A percentile compares a stretch with the other conserved stretches of the same genome.
These are phyloP conservation scores for Mariannaea elegans DNA, from an alignment of 2,329 filamentous ascomycete species.

Conservation along the genomic window DNA sequence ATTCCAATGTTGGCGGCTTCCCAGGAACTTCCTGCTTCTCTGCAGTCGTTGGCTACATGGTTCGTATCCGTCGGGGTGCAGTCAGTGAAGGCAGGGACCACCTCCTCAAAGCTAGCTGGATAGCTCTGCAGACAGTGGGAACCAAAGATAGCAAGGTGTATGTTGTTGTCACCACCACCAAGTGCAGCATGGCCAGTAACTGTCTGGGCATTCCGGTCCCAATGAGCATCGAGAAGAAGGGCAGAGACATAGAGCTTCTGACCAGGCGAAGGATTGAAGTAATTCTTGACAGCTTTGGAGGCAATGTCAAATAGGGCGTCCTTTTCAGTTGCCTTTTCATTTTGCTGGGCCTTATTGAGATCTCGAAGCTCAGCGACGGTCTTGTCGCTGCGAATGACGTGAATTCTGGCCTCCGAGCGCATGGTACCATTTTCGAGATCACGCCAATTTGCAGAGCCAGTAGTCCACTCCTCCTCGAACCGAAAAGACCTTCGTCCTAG, in stretches of 20 bases:
- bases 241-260: conserved; percentile 91
- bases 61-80: conserved; percentile 88
- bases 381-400: conserved; percentile 83
- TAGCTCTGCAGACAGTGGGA: conserved; percentile 94
- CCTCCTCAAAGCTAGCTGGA: conserved; percentile 86
- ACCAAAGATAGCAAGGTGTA: conserved; percentile 89
- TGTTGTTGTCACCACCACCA: conserved; percentile 75
- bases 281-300: conserved; percentile 76
- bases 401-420: conserved; percentile 90
- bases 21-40: conserved; percentile 90
- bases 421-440: conserved; percentile 77
- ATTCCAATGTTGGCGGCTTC: conserved; percentile 95
- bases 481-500: conserved; percentile 87
- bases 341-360: conserved; percentile 81
- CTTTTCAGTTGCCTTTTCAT: conserved; percentile 72
- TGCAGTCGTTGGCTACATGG: conserved; percentile 84
- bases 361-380: conserved; percentile 86
- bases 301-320: conserved; percentile 82
- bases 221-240: conserved; percentile 86
- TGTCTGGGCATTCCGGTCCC: conserved; percentile 76
- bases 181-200: conserved; percentile 85
- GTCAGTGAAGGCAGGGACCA: conserved; percentile 87
- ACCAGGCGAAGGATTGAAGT: conserved; percentile 78
- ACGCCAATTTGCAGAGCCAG: conserved; percentile 78
- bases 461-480: conserved; percentile 95